These are phyloP conservation scores for Fomitopsis pinicola DNA, from an alignment of 1,284 basidiomycete species.

Conservation along the genomic window DNA sequence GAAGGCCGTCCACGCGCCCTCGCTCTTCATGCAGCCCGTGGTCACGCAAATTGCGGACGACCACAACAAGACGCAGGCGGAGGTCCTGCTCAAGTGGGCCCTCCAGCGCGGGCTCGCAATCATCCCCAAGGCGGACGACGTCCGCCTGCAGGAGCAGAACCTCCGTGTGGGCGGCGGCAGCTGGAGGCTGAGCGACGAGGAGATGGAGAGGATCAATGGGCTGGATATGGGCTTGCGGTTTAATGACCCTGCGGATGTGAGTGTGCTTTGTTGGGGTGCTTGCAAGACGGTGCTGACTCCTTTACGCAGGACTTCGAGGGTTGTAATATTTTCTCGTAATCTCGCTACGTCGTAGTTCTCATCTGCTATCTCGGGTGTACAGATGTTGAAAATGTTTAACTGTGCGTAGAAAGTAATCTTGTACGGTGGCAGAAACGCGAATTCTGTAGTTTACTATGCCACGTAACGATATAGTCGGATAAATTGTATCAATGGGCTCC, in stretches of 20 bases:
- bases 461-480: too few relatives aligned
- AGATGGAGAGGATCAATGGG: constrained; percentile 15
- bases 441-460: too few relatives aligned
- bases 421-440: too few relatives aligned
- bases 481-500: too few relatives aligned
- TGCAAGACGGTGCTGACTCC: not conserved
- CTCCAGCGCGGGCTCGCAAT: constrained; percentile 21
- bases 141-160: constrained; percentile 18
- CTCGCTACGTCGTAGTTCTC: not conserved
- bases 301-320: constrained; percentile 14
- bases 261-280: not conserved
- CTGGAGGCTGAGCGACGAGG: constrained; percentile 13
- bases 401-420: not conserved
- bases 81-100: constrained; percentile 23
- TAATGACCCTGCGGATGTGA: constrained; percentile 23
- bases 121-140: constrained; percentile 21
- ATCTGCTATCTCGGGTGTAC: not conserved
- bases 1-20: constrained; percentile 16
- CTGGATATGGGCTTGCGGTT: constrained; percentile 20
- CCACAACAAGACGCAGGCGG: constrained; percentile 16
- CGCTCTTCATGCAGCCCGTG: constrained; percentile 20
- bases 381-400: not conserved
- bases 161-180: constrained; percentile 11
- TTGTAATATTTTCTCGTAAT: constrained; percentile 16
- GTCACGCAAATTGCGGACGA: constrained; percentile 16